These are phyloP conservation scores for Penicillium subrubescens DNA, from an alignment of 495 filamentous ascomycete genomes.

Conservation along the genomic window DNA sequence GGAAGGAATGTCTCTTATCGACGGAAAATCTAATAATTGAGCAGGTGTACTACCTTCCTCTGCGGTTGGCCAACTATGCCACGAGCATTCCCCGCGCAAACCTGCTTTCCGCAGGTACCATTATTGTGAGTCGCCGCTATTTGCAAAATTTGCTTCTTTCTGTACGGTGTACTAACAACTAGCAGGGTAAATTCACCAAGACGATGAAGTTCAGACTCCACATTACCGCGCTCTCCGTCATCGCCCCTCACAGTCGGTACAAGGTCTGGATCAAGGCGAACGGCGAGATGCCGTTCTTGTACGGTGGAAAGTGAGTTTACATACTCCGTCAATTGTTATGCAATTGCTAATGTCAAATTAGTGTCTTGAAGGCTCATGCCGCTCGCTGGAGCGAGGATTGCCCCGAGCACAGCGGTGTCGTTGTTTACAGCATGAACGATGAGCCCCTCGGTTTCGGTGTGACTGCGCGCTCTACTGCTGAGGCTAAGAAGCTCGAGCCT, in stretches of 20 bases:
- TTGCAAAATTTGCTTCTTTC: neutral
- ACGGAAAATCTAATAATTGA: neutral
- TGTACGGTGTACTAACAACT: neutral
- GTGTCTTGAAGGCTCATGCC: slow-evolving; percentile 86
- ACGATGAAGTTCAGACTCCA: slow-evolving; percentile 70
- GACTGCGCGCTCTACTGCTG: slow-evolving; percentile 78
- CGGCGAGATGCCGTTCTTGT: slow-evolving; percentile 75
- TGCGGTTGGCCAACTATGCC: slow-evolving; percentile 87
- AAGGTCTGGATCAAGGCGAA: slow-evolving; percentile 96
- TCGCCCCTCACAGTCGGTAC: slow-evolving; percentile 85
- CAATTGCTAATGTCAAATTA: neutral
- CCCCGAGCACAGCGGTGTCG: slow-evolving; percentile 37
- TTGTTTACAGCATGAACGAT: slow-evolving; percentile 20
- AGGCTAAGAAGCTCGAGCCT: slow-evolving; percentile 79
- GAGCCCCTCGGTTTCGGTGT: slow-evolving; percentile 65
- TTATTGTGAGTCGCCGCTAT: slow-evolving; percentile 8
- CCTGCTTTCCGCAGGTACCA: slow-evolving; percentile 79
- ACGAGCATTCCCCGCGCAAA: slow-evolving; percentile 76
- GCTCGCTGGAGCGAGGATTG: slow-evolving; percentile 87
- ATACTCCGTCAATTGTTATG: neutral
- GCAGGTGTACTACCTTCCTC: slow-evolving; percentile 72
- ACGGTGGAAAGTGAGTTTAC: slow-evolving; percentile 65
- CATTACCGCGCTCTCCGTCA: slow-evolving; percentile 65
- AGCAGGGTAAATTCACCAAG: slow-evolving; percentile 68
- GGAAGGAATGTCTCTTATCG: neutral